phyloP scores from a whole-genome alignment of 2,329 filamentous ascomycete species.

The Fusarium verticillioides region DNA sequence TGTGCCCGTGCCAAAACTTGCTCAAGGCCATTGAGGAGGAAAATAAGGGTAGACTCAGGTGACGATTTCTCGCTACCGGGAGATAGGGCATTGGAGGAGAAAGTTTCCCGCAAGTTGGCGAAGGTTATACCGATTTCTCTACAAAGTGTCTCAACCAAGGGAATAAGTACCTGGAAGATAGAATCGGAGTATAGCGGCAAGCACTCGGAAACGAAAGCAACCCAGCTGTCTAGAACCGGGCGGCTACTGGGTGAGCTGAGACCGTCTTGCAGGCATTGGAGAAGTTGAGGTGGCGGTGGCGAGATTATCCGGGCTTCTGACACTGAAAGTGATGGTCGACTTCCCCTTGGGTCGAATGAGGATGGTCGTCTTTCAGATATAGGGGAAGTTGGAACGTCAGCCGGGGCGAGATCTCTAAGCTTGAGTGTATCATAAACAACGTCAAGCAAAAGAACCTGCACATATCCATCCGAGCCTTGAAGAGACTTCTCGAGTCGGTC shows the following conservation, averaged over 20 bases:
- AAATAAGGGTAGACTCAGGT: slow-evolving; percentile 80
- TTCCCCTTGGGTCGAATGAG: slow-evolving; percentile 55
- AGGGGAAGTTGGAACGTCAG: slow-evolving; percentile 57
- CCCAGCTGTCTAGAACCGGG: slow-evolving; percentile 89
- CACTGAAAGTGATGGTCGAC: slow-evolving; percentile 52
- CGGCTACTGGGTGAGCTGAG: slow-evolving; percentile 80
- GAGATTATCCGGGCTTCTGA: slow-evolving; percentile 42
- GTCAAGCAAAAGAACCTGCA: slow-evolving; percentile 82
- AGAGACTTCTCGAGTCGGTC: slow-evolving; percentile 73
- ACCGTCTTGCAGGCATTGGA: slow-evolving; percentile 85
- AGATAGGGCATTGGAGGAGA: slow-evolving; percentile 53
- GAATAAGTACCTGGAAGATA: slow-evolving; percentile 91
- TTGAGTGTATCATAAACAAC: slow-evolving; percentile 80
- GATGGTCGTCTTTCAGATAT: slow-evolving; percentile 59
- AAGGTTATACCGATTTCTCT: slow-evolving; percentile 80
- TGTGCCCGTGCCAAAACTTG: slow-evolving; percentile 89
- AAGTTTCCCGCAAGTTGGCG: slow-evolving; percentile 73
- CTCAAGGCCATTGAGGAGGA: slow-evolving; percentile 92
- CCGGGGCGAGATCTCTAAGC: slow-evolving; percentile 61
- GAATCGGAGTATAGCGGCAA: slow-evolving; percentile 84
- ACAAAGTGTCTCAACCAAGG: slow-evolving; percentile 90
- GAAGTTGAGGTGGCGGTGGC: slow-evolving; percentile 74
- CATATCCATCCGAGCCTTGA: slow-evolving; percentile 70
- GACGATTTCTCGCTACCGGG: slow-evolving; percentile 41
- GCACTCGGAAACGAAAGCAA: slow-evolving; percentile 83